Conservation (phyloP, 2,329 filamentous ascomycete species). For the Pyrenochaeta sp. region DNA sequence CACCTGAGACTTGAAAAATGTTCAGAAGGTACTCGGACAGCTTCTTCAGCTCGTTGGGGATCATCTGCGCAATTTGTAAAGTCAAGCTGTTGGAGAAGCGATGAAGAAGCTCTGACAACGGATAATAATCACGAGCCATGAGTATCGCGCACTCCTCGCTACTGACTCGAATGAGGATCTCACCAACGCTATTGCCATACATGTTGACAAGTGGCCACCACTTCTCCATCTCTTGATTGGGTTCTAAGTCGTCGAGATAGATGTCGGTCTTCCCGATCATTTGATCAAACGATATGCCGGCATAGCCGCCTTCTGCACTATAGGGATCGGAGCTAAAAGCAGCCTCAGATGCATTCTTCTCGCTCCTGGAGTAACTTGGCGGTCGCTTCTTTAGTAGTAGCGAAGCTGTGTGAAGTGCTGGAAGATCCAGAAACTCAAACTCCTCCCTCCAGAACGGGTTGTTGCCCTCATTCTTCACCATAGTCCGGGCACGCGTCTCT, state of each 20-base stretch:
- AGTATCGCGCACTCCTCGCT: conserved; percentile 92
- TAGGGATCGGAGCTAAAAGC: conserved; percentile 39
- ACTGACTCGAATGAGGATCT: conserved; percentile 82
- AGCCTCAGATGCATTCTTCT: conserved; percentile 51
- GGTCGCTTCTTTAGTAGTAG: conserved; percentile 73
- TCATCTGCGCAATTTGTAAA: conserved; percentile 79
- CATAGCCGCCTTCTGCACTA: conserved; percentile 53
- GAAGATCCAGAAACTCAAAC: conserved; percentile 78
- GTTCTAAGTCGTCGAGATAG: conserved; percentile 78
- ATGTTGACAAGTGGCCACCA: conserved; percentile 85
- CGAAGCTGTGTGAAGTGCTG: conserved; percentile 73
- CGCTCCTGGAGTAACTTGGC: conserved; percentile 48
- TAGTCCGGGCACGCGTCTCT: conserved; percentile 78
- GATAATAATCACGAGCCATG: conserved; percentile 83
- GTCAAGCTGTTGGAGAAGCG: conserved; percentile 85
- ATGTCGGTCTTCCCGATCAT: conserved; percentile 80
- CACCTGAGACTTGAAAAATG: conserved; percentile 92
- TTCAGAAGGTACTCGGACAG: conserved; percentile 88
- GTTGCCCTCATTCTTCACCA: conserved; percentile 73
- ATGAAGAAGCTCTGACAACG: conserved; percentile 83
- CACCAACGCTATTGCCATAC: conserved; percentile 77
- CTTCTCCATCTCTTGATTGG: conserved; percentile 80
- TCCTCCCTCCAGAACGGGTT: conserved; percentile 86
- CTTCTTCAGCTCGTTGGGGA: conserved; percentile 80
- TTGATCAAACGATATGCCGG: conserved; percentile 58